phyloP scores from a whole-genome alignment of 1,139 yeast species.

The Candida albicans region DNA sequence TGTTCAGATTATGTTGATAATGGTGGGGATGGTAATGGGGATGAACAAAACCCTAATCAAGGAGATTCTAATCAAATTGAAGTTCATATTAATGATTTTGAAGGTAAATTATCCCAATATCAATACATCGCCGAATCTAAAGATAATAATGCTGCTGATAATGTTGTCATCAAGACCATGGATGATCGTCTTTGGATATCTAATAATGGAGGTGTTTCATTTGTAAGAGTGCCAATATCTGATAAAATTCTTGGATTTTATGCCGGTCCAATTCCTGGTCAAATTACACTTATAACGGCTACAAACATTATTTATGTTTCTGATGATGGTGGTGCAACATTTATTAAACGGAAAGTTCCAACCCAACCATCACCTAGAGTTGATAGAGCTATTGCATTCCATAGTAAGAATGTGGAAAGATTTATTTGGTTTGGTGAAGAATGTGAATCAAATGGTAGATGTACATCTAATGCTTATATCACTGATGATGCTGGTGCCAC shows the following conservation, averaged over 20 bases:
- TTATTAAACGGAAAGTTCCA: constrained; percentile 52
- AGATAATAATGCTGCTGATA: constrained; percentile 55
- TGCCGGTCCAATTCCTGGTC: constrained; percentile 64
- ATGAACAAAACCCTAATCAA: constrained; percentile 16
- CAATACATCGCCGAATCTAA: constrained; percentile 51
- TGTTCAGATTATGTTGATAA: constrained; percentile 36
- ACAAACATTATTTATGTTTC: constrained; percentile 56
- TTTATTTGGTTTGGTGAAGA: constrained; percentile 71
- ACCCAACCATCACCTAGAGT: constrained; percentile 34
- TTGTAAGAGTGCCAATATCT: constrained; percentile 48
- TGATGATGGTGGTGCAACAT: constrained; percentile 64
- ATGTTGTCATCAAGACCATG: constrained; percentile 63
- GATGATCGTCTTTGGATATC: constrained; percentile 59
- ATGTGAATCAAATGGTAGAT: constrained; percentile 48
- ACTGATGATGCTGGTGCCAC: constrained; percentile 64
- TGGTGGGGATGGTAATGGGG: constrained; percentile 18
- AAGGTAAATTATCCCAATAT: constrained; percentile 53
- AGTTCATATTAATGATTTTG: constrained; percentile 25
- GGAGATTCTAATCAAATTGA: constrained; percentile 20
- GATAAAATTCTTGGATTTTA: constrained; percentile 55
- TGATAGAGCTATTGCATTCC: constrained; percentile 52
- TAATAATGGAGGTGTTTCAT: constrained; percentile 72
- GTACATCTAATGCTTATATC: constrained; percentile 58
- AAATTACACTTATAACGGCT: constrained; percentile 60
- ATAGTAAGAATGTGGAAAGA: constrained; percentile 52